These are phyloP conservation scores for Plenodomus biglobosus DNA, from an alignment of 2,329 filamentous ascomycete species.

Conservation along the genomic window DNA sequence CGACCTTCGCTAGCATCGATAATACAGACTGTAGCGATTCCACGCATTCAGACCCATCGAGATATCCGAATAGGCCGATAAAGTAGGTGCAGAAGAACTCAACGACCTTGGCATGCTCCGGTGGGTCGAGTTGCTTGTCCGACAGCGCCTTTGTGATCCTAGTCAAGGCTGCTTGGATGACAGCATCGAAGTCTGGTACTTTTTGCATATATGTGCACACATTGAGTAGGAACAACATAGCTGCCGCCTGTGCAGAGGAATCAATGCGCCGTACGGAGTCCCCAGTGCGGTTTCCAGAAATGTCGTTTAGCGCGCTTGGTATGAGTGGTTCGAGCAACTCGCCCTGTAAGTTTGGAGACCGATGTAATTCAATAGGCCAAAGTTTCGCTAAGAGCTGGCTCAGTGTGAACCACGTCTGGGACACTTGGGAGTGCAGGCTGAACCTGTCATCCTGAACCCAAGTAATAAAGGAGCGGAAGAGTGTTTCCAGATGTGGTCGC, in stretches of 20 bases:
- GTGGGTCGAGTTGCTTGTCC: conserved; percentile 9
- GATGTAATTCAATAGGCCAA: conserved; percentile 38
- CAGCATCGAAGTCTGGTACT: conserved; percentile 22
- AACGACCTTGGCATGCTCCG: conserved; percentile 19
- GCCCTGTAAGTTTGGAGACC: conserved; percentile 26
- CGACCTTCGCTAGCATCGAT: conserved; percentile 16
- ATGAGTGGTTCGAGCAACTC: conserved; percentile 28
- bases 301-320: conserved; percentile 28
- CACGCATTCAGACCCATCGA: conserved; percentile 18
- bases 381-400: conserved; percentile 30
- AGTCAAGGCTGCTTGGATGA: conserved; percentile 21
- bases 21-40: conserved; percentile 23
- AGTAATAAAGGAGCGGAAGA: conserved; percentile 24
- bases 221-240: conserved; percentile 32
- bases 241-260: conserved; percentile 22
- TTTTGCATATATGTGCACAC: conserved; percentile 28
- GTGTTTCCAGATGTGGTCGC: conserved; percentile 21
- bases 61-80: conserved; percentile 24
- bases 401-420: conserved; percentile 33
- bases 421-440: conserved; percentile 18
- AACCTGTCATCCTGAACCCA: conserved; percentile 25
- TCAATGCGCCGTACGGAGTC: conserved; percentile 12
- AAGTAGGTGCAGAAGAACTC: conserved; percentile 34
- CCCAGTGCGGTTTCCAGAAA: conserved; percentile 13
- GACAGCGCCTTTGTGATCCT: conserved; percentile 29